Base-by-base conservation (phyloP, 2,329 filamentous ascomycete species). In the Diaporthe vaccinii region DNA sequence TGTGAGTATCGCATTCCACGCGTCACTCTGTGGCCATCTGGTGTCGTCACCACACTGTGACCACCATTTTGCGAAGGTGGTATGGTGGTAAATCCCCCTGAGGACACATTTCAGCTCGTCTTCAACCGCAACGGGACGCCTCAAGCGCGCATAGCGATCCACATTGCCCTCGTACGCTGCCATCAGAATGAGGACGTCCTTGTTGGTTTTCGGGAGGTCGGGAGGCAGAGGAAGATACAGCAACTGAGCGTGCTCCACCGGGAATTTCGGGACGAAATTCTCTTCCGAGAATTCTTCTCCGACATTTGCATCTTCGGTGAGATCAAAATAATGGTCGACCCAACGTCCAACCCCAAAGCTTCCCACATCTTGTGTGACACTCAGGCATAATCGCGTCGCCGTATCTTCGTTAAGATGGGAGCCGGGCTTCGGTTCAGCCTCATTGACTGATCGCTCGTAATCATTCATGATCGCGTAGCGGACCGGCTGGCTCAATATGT, bases 121-220 rank as follows among this genome's bases (percentile, higher is more conserved):
- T 36, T 2, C 3, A 12, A 68, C 22, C 12, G 25, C 1, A 3
- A 25, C 34, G 10, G 65, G 65, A 4, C 65, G 46, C 14, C 46
- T 36, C 34, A 68, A 14, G 17, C 68, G 53, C 4, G 10, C 51
- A 46, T 71, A 71, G 7, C 68, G 68, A 17, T 71, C 68, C 10
- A 71, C 55, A 9, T 71, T 58, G 15, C 68, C 68, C 36, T 71
- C 51, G 5, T 71, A 71, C 2, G 68, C 68, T 6, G 68, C 68
- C 68, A 71, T 71, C 36, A 71, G 28, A 2, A 71, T 71, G 39
- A 71, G 51, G 0, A 25, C 25, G 9, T 71, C 68, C n/a, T 71
- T 71, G 53, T 71, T 58, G 6, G 15, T 53, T 4, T 20, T 68
- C 10, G 62, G 62, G 1, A 53, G 28, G 41, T 68, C 62, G 2